Evolutionary conservation across 805 yeast species (phyloP).

Genomic region (Candida glaebosa): DNA sequence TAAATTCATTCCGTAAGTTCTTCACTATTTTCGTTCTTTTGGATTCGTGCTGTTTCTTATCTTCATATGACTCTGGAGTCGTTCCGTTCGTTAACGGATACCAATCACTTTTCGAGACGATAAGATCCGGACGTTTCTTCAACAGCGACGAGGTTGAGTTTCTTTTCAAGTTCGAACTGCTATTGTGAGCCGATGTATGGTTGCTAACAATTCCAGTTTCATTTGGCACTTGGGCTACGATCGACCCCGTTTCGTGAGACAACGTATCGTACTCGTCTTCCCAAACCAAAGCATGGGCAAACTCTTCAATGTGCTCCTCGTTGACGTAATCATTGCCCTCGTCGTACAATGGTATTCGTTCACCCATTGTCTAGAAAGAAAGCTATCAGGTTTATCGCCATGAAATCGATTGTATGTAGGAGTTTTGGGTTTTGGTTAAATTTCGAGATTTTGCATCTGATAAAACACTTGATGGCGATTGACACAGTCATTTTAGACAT

Average conservation of each 20-base stretch:
- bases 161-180: not conserved
- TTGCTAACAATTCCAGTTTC: no score
- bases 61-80: not conserved
- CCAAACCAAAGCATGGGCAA: conserved; percentile 39
- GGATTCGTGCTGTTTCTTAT: not conserved
- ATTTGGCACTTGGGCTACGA: no score
- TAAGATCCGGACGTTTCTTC: conserved; percentile 14
- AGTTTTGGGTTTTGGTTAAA: not conserved
- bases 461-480: conserved; percentile 6
- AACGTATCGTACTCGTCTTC: conserved; percentile 25
- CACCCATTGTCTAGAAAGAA: no score
- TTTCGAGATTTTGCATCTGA: not conserved
- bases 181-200: not conserved
- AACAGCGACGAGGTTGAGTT: not conserved
- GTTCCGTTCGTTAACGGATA: conserved; percentile 12
- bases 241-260: not conserved
- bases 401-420: not conserved
- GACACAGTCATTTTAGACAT: conserved; percentile 57
- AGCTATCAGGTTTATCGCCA: no score
- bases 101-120: conserved; percentile 28
- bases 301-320: conserved; percentile 35
- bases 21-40: not conserved
- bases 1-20: conserved; percentile 31
- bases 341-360: conserved; percentile 1
- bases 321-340: conserved; percentile 25